phyloP scores from a whole-genome alignment of 331 rosid genomes.

The Pyracantha coccinea region DNA sequence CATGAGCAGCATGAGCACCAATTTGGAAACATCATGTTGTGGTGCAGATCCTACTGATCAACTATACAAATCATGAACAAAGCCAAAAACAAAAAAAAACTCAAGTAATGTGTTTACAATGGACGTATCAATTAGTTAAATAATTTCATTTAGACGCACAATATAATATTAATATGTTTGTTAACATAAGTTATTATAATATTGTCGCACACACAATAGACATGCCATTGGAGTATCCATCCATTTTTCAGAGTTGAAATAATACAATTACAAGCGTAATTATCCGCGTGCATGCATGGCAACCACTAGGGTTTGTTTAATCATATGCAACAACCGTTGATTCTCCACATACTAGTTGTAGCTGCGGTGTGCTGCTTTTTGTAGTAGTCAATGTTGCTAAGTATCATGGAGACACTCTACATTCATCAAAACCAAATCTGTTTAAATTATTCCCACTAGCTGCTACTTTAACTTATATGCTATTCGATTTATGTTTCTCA shows the following conservation, averaged over 20 bases:
- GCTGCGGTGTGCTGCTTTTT: not conserved
- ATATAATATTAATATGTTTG: no score
- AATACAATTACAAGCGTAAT: not conserved
- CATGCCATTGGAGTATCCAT: no score
- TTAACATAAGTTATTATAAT: no score
- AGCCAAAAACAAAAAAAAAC: no score
- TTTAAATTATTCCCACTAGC: not conserved
- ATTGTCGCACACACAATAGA: no score
- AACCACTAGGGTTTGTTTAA: not conserved
- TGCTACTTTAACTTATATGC: not conserved
- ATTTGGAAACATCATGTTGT: not conserved
- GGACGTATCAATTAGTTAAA: no score
- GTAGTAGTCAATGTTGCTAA: not conserved
- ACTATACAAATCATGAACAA: not conserved
- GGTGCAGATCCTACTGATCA: conserved; percentile 8
- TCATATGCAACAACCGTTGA: conserved; percentile 9
- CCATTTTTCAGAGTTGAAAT: no score
- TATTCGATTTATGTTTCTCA: not conserved
- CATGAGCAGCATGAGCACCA: not conserved
- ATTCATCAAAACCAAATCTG: not conserved
- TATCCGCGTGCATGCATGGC: conserved; percentile 1
- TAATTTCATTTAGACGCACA: no score
- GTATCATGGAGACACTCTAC: conserved; percentile 4
- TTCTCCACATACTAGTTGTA: conserved; percentile 16
- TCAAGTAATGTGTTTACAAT: no score